Evolutionary conservation across 345 rosid genomes (phyloP).

Genomic region (Euclidium syriacum): DNA sequence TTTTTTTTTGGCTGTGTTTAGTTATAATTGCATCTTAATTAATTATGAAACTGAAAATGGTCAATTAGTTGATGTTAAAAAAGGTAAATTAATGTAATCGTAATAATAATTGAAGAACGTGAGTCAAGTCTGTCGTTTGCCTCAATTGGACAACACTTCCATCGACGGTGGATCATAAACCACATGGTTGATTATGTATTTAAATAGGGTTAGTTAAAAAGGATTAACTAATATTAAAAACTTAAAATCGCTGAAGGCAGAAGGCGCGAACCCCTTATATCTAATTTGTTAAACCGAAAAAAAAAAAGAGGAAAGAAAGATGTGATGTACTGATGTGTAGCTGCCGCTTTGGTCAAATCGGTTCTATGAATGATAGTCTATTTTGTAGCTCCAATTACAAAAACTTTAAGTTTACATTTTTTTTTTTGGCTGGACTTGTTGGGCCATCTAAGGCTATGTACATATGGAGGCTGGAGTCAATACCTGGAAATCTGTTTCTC

Average conservation of each 20-base stretch:
- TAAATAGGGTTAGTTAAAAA: too few relatives aligned
- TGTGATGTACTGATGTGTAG: neutral
- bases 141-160: slow-evolving; percentile 16
- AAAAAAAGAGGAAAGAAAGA: too few relatives aligned
- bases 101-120: slow-evolving; percentile 39
- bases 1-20: slow-evolving; percentile 25
- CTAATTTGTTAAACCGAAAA: too few relatives aligned
- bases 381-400: neutral
- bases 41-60: slow-evolving; percentile 2
- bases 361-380: slow-evolving; percentile 9
- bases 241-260: too few relatives aligned
- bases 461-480: neutral
- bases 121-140: slow-evolving; percentile 41
- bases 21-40: slow-evolving; percentile 17
- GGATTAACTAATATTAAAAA: too few relatives aligned
- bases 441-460: neutral
- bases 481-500: neutral
- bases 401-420: neutral
- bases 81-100: neutral
- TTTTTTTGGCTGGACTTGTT: neutral
- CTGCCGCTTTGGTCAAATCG: slow-evolving; percentile 20
- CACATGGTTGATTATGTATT: neutral
- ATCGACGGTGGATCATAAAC: slow-evolving; percentile 13
- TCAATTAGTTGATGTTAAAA: neutral
- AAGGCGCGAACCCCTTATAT: too few relatives aligned